Conservation (phyloP, 306 rosid genomes). For the Cyclanthera cordifolia region DNA sequence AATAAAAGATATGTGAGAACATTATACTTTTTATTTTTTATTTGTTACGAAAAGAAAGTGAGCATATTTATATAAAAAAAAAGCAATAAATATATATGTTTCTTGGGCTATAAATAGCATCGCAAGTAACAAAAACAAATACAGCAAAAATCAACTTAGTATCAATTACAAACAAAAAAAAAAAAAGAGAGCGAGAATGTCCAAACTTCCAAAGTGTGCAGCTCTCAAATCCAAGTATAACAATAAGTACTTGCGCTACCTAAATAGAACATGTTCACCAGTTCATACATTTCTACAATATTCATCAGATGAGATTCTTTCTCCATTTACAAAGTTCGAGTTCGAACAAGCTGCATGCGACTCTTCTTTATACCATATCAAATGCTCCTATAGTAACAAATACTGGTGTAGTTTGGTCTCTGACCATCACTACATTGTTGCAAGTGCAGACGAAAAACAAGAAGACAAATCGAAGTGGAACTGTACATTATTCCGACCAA, state of each 20-base stretch:
- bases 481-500: slow-evolving; percentile 3
- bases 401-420: neutral
- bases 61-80: too few species aligned
- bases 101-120: too few species aligned
- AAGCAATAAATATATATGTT: too few species aligned
- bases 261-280: neutral
- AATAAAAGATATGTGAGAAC: too few species aligned
- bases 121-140: too few species aligned
- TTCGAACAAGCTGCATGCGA: neutral
- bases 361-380: too few species aligned
- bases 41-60: too few species aligned
- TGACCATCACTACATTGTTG: neutral
- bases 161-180: too few species aligned
- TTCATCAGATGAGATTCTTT: neutral
- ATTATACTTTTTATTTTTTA: too few species aligned
- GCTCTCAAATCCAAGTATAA: slow-evolving; percentile 6
- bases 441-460: neutral
- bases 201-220: too few species aligned
- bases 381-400: neutral
- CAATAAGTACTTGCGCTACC: slow-evolving; percentile 6
- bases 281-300: neutral
- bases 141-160: too few species aligned
- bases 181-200: too few species aligned
- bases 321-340: slow-evolving; percentile 9
- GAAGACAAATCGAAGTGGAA: neutral